Conservation (phyloP, 192 early-diverging fungal genomes). For the Pilobolus umbonatus region DNA sequence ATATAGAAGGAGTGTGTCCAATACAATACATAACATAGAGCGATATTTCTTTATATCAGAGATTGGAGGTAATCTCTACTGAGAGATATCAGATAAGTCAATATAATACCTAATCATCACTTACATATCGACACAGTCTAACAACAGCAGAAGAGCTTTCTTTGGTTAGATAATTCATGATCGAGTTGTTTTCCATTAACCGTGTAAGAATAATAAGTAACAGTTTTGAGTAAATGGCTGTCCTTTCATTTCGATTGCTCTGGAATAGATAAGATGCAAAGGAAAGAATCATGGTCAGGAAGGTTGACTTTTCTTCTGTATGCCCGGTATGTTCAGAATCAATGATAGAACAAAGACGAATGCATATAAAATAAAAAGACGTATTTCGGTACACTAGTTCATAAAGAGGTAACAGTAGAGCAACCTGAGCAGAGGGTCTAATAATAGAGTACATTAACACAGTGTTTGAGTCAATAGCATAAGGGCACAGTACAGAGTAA, state of each 20-base stretch:
- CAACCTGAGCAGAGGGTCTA: conserved; percentile 41
- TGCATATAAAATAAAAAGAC: conserved; percentile 27
- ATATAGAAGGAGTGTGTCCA: conserved; percentile 46
- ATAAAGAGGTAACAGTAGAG: conserved; percentile 42
- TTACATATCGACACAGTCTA: conserved; percentile 38
- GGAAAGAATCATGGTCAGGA: conserved; percentile 38
- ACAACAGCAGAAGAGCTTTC: conserved; percentile 8
- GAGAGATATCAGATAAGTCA: background rate
- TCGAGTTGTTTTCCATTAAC: conserved; percentile 37
- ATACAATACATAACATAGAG: conserved; percentile 35
- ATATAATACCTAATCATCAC: conserved; percentile 6
- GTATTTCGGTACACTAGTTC: conserved; percentile 46
- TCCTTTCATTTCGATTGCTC: conserved; percentile 39
- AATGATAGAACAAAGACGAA: conserved; percentile 18
- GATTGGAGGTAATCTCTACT: conserved; percentile 41
- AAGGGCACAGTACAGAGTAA: conserved; percentile 12
- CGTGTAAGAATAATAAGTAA: conserved; percentile 38
- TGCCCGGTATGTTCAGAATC: background rate
- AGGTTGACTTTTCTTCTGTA: conserved; percentile 2
- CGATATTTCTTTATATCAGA: conserved; percentile 35
- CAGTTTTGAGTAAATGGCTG: conserved; percentile 43
- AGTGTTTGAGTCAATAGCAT: background rate
- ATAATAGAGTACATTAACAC: background rate
- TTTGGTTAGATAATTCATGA: conserved; percentile 34
- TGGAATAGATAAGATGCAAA: conserved; percentile 48